Evolutionary conservation across 306 rosid genomes (phyloP).

Genomic region (Hylodesmum podocarpum): DNA sequence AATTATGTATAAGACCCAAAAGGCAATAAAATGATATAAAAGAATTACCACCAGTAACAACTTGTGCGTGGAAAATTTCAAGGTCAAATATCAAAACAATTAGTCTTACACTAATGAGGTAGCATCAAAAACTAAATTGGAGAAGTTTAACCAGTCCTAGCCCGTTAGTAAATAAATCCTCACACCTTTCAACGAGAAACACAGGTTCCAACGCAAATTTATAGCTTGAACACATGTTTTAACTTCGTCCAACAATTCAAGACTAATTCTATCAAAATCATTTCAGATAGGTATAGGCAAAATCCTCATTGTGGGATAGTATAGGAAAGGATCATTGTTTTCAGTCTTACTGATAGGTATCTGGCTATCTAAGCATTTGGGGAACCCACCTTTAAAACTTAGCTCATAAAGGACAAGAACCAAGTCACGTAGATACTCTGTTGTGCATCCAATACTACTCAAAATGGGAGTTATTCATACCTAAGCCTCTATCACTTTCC

Average conservation of each 20-base stretch:
- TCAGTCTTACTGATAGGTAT: too few species aligned
- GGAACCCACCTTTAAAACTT: background rate
- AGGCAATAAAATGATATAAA: background rate
- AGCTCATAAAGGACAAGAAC: too few species aligned
- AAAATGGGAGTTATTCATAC: too few species aligned
- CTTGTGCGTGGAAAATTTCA: background rate
- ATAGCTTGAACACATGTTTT: background rate
- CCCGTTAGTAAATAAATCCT: background rate
- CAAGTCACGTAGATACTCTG: too few species aligned
- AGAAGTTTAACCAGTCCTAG: background rate
- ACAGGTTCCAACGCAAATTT: background rate
- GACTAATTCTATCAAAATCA: background rate
- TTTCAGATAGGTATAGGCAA: too few species aligned
- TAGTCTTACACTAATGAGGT: conserved; percentile 4
- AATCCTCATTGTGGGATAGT: too few species aligned
- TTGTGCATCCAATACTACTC: too few species aligned
- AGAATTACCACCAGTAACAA: background rate
- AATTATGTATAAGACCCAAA: background rate
- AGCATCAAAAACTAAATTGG: background rate
- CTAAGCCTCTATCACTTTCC: too few species aligned
- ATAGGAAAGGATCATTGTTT: too few species aligned
- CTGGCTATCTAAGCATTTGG: too few species aligned
- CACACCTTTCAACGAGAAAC: background rate
- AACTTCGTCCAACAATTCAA: background rate
- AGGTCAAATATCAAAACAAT: conserved; percentile 5